Base-by-base conservation (phyloP, 2,329 filamentous ascomycete species). In the Akanthomyces muscarius region DNA sequence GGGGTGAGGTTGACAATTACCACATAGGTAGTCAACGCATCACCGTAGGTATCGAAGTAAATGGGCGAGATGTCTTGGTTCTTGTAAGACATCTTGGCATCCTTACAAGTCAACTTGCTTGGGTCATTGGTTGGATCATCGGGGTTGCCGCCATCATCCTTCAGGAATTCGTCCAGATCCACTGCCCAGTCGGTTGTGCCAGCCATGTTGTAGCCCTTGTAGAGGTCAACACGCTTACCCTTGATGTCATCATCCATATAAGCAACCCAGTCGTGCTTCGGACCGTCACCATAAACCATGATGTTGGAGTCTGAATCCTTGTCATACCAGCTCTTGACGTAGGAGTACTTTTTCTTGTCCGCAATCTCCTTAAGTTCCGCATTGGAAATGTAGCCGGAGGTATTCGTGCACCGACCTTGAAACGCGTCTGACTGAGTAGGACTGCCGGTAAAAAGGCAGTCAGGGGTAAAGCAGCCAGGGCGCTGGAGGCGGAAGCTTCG, bases 401-500 rank as follows among this genome's bases (percentile, higher is more conserved):
- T 42, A 4, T 14, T 4, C 7, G 38, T 42, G 11, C 38, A 42
- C 38, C 4, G 4, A 4, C 38, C 38, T 4, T 6, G 11, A 4
- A 13, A 4, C 13, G 38, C 38, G 38, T 4, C 13, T 4, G 38
- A 42, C 6, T 6, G 4, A 14, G 38, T 6, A 21, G 21, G 21
- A 21, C 21, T 21, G 11, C 38, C 38, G 11, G 16, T 18, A 14
- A 10, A 42, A 4, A 4, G 7, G 38, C 38, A 42, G 7, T 10
- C 14, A 4, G 11, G 13, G 6, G 6, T 14, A 4, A 4, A 18
- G 16, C 38, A 42, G 47, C 47, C 47, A 4, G 47, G 47, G 3
- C 10, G 13, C 11, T 23, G 11, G 25, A 52, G 80, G 75, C 67
- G 21, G 70, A 94, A 95, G 0, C 87, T 79, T 25, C 89, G 87